phyloP scores from a whole-genome alignment of 352 stramenopile species.

The Saprolegnia diclina region DNA sequence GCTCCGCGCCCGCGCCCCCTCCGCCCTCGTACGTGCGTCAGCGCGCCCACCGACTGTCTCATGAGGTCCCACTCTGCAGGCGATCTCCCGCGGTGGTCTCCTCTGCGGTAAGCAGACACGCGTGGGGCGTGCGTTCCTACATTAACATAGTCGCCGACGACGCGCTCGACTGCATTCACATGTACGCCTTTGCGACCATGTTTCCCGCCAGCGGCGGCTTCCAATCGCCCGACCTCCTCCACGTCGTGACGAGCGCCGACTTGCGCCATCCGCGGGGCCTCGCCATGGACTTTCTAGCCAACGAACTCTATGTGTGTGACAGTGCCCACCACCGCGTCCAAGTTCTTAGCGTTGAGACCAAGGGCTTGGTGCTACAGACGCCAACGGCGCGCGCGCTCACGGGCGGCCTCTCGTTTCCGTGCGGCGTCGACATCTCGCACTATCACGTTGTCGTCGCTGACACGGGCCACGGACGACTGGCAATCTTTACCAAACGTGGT shows the following conservation, averaged over 20 bases:
- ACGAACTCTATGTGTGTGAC: slow-evolving; percentile 62
- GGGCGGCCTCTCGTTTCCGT: background rate
- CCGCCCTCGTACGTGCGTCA: background rate
- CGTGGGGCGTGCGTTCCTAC: background rate
- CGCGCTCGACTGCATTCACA: background rate
- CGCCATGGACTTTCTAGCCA: slow-evolving; percentile 45
- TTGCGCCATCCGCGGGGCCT: slow-evolving; percentile 25
- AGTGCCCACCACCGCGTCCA: slow-evolving; percentile 44
- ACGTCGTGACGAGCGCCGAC: slow-evolving; percentile 6
- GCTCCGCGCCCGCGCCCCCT: background rate
- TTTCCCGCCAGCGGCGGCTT: background rate
- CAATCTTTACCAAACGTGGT: slow-evolving; percentile 51
- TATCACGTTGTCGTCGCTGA: slow-evolving; percentile 67
- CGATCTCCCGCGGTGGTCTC: slow-evolving; percentile 35
- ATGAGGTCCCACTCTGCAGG: background rate
- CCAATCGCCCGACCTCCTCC: background rate
- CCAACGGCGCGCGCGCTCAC: background rate
- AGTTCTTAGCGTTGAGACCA: slow-evolving; percentile 47
- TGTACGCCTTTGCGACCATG: background rate
- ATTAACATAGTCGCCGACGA: background rate
- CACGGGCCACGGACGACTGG: slow-evolving; percentile 43
- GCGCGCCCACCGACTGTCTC: background rate
- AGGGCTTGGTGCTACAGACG: slow-evolving; percentile 29
- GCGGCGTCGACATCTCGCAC: slow-evolving; percentile 48
- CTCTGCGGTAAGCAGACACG: background rate